Conservation (phyloP, 495 filamentous ascomycete species). For the Glonium stellatum region DNA sequence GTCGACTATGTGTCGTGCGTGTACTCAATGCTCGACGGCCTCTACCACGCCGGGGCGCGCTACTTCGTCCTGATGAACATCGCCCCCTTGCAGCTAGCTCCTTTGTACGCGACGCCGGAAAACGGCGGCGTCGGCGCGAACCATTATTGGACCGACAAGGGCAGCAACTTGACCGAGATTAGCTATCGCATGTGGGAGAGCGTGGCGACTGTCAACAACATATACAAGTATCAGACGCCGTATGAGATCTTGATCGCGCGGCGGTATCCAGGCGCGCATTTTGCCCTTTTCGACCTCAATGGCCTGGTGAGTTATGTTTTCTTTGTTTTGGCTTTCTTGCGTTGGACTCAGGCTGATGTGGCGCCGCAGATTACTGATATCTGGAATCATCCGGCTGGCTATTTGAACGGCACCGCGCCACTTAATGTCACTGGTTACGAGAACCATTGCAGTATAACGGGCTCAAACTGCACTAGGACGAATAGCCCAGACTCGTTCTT, state of each 20-base stretch:
- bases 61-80: slow-evolving; percentile 64
- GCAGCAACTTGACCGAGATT: slow-evolving; percentile 49
- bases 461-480: slow-evolving; percentile 28
- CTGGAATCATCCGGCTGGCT: slow-evolving; percentile 48
- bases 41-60: slow-evolving; percentile 56
- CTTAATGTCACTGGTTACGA: slow-evolving; percentile 56
- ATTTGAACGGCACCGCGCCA: slow-evolving; percentile 51
- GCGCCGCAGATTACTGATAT: slow-evolving; percentile 51
- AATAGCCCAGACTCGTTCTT: slow-evolving; percentile 40
- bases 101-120: slow-evolving; percentile 49
- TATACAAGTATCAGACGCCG: slow-evolving; percentile 55
- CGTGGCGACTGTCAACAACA: slow-evolving; percentile 52
- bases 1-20: slow-evolving; percentile 59
- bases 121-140: slow-evolving; percentile 46
- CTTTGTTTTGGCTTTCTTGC: not conserved
- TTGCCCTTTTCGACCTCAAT: slow-evolving; percentile 61
- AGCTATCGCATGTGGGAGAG: slow-evolving; percentile 56
- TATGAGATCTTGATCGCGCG: slow-evolving; percentile 46
- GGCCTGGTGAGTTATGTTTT: slow-evolving; percentile 39
- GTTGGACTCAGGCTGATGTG: not conserved
- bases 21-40: slow-evolving; percentile 48
- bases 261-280: slow-evolving; percentile 52
- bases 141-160: slow-evolving; percentile 56
- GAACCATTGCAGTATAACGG: slow-evolving; percentile 45
- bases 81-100: slow-evolving; percentile 54